A percentile compares a stretch with the other conserved stretches of the same genome.
These are phyloP conservation scores for Penicillium sp. DNA, from an alignment of 2,329 filamentous ascomycete genomes.

Conservation along the genomic window DNA sequence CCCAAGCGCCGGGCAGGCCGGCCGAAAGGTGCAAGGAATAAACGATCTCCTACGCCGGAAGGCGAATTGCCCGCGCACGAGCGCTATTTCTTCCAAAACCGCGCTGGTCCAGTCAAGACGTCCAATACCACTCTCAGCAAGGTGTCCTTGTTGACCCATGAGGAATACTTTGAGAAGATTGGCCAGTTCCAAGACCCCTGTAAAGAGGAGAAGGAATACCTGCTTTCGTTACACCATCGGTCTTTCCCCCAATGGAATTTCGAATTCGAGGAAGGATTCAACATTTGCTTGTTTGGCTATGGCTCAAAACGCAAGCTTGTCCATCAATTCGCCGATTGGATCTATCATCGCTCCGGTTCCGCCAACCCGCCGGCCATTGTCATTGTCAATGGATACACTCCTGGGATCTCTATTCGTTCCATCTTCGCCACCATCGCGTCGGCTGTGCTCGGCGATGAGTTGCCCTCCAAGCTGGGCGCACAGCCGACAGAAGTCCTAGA, in stretches of 20 bases:
- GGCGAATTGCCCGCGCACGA: conserved; percentile 82
- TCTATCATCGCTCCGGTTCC: conserved; percentile 50
- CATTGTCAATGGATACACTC: conserved; percentile 77
- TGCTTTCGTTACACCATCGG: conserved; percentile 71
- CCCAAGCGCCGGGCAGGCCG: conserved; percentile 56
- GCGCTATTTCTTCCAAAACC: conserved; percentile 89
- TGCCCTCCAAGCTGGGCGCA: conserved; percentile 54
- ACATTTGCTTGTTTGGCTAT: conserved; percentile 86
- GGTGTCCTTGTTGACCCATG: conserved; percentile 75
- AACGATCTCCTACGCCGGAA: conserved; percentile 74
- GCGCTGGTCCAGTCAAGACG: conserved; percentile 74
- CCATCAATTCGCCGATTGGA: conserved; percentile 69
- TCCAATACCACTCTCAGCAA: conserved; percentile 80
- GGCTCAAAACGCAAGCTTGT: conserved; percentile 80
- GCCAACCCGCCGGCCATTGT: conserved; percentile 60
- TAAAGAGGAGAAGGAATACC: conserved; percentile 63
- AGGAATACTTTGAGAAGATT: conserved; percentile 79
- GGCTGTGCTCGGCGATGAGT: conserved; percentile 52
- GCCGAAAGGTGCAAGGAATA: conserved; percentile 56
- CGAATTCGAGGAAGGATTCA: conserved; percentile 82
- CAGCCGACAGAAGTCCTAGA: conserved; percentile 69
- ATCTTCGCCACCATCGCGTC: conserved; percentile 60
- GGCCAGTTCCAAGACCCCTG: conserved; percentile 67
- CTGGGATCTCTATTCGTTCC: conserved; percentile 45
- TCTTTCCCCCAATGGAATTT: conserved; percentile 92